Evolutionary conservation across 2,329 filamentous ascomycete species (phyloP).

Genomic region (Geosmithia putterillii): DNA sequence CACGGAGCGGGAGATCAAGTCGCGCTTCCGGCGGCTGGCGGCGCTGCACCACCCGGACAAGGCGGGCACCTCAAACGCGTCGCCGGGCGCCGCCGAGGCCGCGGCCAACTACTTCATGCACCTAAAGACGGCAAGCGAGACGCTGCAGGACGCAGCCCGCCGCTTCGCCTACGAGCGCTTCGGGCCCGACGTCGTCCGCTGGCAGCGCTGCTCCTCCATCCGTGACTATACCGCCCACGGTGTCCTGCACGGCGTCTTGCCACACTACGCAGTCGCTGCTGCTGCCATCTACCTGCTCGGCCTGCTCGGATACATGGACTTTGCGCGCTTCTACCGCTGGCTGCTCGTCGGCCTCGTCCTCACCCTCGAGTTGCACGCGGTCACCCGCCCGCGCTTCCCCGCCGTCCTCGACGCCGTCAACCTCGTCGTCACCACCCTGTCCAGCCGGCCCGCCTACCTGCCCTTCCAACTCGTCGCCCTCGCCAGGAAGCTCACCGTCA

Average conservation of each 20-base stretch:
- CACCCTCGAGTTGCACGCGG: conserved; percentile 42
- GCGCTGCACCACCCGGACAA: conserved; percentile 80
- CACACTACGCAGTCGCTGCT: conserved; percentile 49
- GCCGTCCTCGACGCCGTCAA: conserved; percentile 32
- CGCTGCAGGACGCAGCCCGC: conserved; percentile 60
- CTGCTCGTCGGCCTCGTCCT: conserved; percentile 39
- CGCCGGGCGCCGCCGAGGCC: conserved; percentile 14
- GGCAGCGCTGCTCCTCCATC: conserved; percentile 54
- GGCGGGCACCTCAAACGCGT: conserved; percentile 31
- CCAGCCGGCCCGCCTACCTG: conserved; percentile 49
- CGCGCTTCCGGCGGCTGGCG: conserved; percentile 67
- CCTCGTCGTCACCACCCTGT: conserved; percentile 23
- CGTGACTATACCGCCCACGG: conserved; percentile 63
- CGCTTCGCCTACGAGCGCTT: conserved; percentile 87
- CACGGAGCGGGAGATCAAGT: conserved; percentile 67
- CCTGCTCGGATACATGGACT: conserved; percentile 54
- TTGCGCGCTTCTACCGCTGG: conserved; percentile 56
- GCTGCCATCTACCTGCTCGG: conserved; percentile 48
- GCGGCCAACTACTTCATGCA: conserved; percentile 55
- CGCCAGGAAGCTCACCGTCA: conserved; percentile 63
- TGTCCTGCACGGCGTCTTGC: conserved; percentile 40
- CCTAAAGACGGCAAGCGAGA: conserved; percentile 74
- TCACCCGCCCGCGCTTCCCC: conserved; percentile 42
- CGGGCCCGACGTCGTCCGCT: conserved; percentile 57
- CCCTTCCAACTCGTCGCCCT: conserved; percentile 77